Percentiles rank a stretch among this genome's conserved stretches.
phyloP scores from a whole-genome alignment of 2,329 filamentous ascomycete species.

The Hypoxylon sp. region DNA sequence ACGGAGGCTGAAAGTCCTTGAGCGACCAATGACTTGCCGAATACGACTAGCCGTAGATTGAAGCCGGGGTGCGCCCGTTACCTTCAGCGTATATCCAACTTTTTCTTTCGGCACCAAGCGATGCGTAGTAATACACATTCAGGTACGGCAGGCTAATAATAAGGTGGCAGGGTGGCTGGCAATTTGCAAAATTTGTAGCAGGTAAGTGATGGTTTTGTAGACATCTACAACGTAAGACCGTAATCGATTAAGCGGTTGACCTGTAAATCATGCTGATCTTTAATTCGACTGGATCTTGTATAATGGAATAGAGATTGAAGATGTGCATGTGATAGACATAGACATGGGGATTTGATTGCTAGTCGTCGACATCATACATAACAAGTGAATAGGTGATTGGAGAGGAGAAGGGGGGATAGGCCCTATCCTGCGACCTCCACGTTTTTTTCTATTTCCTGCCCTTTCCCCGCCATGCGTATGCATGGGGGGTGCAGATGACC shows the following conservation, averaged over 20 bases:
- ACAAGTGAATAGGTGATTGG: constrained; percentile 34
- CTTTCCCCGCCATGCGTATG: constrained; percentile 49
- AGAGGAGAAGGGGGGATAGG: constrained; percentile 32
- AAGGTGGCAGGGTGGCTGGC: constrained; percentile 17
- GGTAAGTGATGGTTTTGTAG: constrained; percentile 7
- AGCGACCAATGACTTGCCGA: constrained; percentile 28
- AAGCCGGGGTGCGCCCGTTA: constrained; percentile 20
- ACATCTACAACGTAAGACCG: constrained; percentile 5
- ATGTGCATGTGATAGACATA: constrained; percentile 22
- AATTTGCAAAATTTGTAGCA: constrained; percentile 17
- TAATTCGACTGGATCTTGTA: constrained; percentile 9
- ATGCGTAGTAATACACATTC: constrained; percentile 22
- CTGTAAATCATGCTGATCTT: constrained; percentile 18
- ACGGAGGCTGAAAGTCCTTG: constrained; percentile 43
- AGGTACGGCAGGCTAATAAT: constrained; percentile 15
- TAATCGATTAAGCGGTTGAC: neutral
- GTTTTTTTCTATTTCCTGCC: constrained; percentile 49
- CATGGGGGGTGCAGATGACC: constrained; percentile 53
- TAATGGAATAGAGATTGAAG: constrained; percentile 29
- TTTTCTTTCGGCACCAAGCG: constrained; percentile 13
- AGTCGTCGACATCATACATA: constrained; percentile 41
- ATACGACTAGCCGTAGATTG: constrained; percentile 24
- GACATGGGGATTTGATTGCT: constrained; percentile 20
- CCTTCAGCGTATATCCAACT: constrained; percentile 11
- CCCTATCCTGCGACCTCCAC: constrained; percentile 51